phyloP scores from a whole-genome alignment of 495 filamentous ascomycete genomes.

The Talaromyces trachyspermus region DNA sequence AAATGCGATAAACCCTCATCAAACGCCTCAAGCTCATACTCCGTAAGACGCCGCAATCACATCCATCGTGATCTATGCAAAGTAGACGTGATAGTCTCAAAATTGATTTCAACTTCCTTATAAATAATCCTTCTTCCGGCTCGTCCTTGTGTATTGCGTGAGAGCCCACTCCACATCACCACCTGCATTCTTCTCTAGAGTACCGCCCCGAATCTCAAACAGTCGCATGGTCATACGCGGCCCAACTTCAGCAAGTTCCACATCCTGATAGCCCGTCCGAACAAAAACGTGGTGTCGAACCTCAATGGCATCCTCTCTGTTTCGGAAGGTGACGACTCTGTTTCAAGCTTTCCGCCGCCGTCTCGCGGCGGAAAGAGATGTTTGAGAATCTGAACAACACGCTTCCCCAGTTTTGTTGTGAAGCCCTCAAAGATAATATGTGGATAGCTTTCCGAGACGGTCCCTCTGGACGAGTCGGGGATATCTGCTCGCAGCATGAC shows the following conservation, averaged over 20 bases:
- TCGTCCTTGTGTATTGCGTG: slow-evolving; percentile 89
- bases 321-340: slow-evolving; percentile 87
- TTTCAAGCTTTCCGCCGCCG: slow-evolving; percentile 64
- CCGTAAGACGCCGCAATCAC: slow-evolving; percentile 1
- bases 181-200: slow-evolving; percentile 80
- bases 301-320: slow-evolving; percentile 90
- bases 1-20: background rate
- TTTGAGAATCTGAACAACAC: slow-evolving; percentile 85
- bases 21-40: background rate
- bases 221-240: slow-evolving; percentile 93
- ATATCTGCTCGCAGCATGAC: slow-evolving; percentile 92
- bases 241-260: slow-evolving; percentile 91
- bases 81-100: background rate
- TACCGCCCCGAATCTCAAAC: slow-evolving; percentile 91
- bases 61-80: slow-evolving; percentile 6
- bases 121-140: slow-evolving; percentile 87
- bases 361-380: slow-evolving; percentile 93
- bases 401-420: slow-evolving; percentile 67
- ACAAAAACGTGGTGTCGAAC: slow-evolving; percentile 78
- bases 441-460: slow-evolving; percentile 88
- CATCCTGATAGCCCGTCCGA: slow-evolving; percentile 74
- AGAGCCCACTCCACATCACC: slow-evolving; percentile 96
- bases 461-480: slow-evolving; percentile 76
- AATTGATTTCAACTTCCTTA: slow-evolving; percentile 27
- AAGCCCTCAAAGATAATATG: slow-evolving; percentile 96